These are phyloP conservation scores for Xylariaceae sp. DNA, from an alignment of 2,329 filamentous ascomycete species.

Conservation along the genomic window DNA sequence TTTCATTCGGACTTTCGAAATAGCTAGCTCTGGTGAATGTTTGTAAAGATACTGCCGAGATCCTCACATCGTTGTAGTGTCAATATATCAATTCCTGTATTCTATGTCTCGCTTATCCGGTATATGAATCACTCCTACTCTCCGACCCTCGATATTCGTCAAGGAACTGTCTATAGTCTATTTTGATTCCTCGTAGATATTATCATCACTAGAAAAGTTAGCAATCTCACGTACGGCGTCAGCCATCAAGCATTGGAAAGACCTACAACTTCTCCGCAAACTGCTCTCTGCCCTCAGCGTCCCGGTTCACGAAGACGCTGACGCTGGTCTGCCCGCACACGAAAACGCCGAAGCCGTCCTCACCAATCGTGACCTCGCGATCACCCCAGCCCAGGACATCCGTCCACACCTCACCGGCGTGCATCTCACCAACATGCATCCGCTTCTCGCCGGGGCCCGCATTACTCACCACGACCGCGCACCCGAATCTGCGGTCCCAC, in stretches of 20 bases:
- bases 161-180: background rate
- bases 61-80: no score
- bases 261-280: slow-evolving; percentile 18
- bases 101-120: no score
- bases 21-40: no score
- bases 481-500: slow-evolving; percentile 41
- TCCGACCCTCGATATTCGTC: no score
- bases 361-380: slow-evolving; percentile 54
- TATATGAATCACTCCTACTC: no score
- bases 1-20: no score
- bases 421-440: slow-evolving; percentile 59
- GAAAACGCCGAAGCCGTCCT: slow-evolving; percentile 58
- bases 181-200: slow-evolving; percentile 7
- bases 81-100: no score
- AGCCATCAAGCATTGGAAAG: background rate
- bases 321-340: slow-evolving; percentile 5
- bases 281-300: slow-evolving; percentile 13
- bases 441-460: slow-evolving; percentile 45
- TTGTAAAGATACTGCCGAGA: no score
- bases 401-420: slow-evolving; percentile 59
- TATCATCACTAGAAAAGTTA: slow-evolving; percentile 3
- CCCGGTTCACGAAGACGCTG: slow-evolving; percentile 15
- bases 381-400: slow-evolving; percentile 56
- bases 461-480: slow-evolving; percentile 56
- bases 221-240: no score